Evolutionary conservation across 1,284 basidiomycete species (phyloP).

Genomic region (Cryptococcus sp.): DNA sequence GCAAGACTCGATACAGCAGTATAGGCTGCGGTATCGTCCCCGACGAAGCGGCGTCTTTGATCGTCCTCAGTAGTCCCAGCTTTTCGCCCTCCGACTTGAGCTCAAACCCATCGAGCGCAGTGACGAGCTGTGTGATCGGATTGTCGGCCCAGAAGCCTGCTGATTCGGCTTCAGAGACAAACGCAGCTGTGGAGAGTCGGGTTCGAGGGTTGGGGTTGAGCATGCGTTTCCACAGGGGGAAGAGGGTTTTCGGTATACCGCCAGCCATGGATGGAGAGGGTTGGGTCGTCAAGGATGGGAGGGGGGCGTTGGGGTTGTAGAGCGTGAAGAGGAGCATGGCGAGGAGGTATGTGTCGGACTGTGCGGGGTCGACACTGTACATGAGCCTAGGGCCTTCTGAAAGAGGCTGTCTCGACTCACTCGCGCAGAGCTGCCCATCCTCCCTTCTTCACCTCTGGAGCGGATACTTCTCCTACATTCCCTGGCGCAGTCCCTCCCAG

Average conservation of each 20-base stretch:
- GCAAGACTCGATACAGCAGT: conserved; percentile 76
- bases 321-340: conserved; percentile 76
- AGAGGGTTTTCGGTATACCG: conserved; percentile 68
- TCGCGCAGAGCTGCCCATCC: conserved; percentile 81
- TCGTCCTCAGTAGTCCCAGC: conserved; percentile 63
- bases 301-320: conserved; percentile 73
- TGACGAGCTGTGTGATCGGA: conserved; percentile 75
- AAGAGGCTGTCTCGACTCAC: conserved; percentile 49
- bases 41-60: conserved; percentile 66
- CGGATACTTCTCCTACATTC: conserved; percentile 54
- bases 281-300: conserved; percentile 60
- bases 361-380: conserved; percentile 61
- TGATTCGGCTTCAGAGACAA: conserved; percentile 68
- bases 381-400: conserved; percentile 6
- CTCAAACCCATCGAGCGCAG: conserved; percentile 80
- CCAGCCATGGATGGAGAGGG: conserved; percentile 70
- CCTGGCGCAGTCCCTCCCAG: conserved; percentile 63
- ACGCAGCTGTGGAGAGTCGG: conserved; percentile 67
- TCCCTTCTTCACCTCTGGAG: conserved; percentile 85
- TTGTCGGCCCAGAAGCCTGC: conserved; percentile 81
- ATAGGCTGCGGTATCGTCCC: conserved; percentile 80
- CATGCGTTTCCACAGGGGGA: conserved; percentile 77
- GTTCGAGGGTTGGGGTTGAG: conserved; percentile 79
- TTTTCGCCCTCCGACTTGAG: conserved; percentile 80
- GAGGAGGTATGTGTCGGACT: conserved; percentile 77